Evolutionary conservation across 495 filamentous ascomycete species (phyloP).

Genomic region (Podospora didyma): DNA sequence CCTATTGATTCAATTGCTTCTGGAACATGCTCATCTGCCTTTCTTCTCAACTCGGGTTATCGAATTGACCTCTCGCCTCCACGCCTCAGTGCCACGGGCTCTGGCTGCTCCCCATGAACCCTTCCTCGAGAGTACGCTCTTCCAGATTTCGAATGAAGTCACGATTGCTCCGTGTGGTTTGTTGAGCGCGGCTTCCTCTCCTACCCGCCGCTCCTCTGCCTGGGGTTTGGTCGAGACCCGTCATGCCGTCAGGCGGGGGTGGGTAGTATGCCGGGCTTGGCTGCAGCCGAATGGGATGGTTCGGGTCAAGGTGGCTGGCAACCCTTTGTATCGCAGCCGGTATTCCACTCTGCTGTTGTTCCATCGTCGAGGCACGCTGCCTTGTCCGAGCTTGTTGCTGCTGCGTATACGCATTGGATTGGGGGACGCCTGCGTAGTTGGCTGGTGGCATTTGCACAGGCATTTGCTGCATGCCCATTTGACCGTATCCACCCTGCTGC

Average conservation of each 20-base stretch:
- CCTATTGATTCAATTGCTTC: background rate
- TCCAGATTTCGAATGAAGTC: slow-evolving; percentile 94
- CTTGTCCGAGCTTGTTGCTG: slow-evolving; percentile 58
- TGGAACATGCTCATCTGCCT: background rate
- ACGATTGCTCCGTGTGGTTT: slow-evolving; percentile 62
- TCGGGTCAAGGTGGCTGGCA: slow-evolving; percentile 95
- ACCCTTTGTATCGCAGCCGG: slow-evolving; percentile 90
- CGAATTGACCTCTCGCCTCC: background rate
- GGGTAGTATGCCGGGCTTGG: slow-evolving; percentile 98
- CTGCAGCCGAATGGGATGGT: slow-evolving; percentile 87
- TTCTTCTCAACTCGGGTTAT: slow-evolving; percentile 6
- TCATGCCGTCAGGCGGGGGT: slow-evolving; percentile 82
- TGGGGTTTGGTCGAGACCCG: slow-evolving; percentile 43
- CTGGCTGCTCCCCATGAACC: slow-evolving; percentile 50
- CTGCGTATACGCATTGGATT: slow-evolving; percentile 77
- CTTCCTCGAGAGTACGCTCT: slow-evolving; percentile 89
- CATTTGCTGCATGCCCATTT: slow-evolving; percentile 66
- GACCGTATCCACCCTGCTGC: slow-evolving; percentile 57
- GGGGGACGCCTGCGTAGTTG: slow-evolving; percentile 56
- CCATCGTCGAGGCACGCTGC: slow-evolving; percentile 93
- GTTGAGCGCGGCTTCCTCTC: slow-evolving; percentile 69
- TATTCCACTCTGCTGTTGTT: slow-evolving; percentile 86
- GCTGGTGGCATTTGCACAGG: slow-evolving; percentile 64
- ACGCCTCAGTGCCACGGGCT: slow-evolving; percentile 47
- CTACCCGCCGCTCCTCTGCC: slow-evolving; percentile 56